A percentile compares a stretch with the other conserved stretches of the same genome.
Conservation (phyloP, 768 basidiomycete genomes). For the Agrocybe praecox region DNA sequence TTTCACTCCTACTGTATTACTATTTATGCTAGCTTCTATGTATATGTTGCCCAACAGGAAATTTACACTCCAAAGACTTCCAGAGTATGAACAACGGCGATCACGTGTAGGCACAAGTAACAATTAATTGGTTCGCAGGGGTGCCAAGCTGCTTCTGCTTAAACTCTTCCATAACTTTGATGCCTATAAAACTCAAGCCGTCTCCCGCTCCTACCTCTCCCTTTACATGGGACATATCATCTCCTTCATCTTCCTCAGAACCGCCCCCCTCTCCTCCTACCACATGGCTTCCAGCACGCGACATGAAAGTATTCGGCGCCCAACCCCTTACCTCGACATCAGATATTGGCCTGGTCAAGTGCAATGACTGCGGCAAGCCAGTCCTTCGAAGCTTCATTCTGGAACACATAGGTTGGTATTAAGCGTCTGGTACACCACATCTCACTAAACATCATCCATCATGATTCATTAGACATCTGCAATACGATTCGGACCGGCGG, state of each 20-base stretch:
- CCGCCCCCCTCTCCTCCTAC: conserved; percentile 74
- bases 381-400: conserved; percentile 72
- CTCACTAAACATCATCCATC: conserved; percentile 3
- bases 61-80: not conserved
- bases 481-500: conserved; percentile 54
- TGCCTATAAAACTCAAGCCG: conserved; percentile 50
- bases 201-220: conserved; percentile 47
- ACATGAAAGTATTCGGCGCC: conserved; percentile 88
- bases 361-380: conserved; percentile 82
- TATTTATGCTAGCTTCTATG: not conserved
- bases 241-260: conserved; percentile 38
- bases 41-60: not conserved
- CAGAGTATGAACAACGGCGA: not conserved
- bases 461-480: conserved; percentile 67
- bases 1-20: not conserved
- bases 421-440: not conserved
- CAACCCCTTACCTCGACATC: conserved; percentile 67
- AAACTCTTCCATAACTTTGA: conserved; percentile 13
- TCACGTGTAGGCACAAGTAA: not conserved
- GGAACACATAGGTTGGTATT: conserved; percentile 69
- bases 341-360: conserved; percentile 68
- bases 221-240: conserved; percentile 63
- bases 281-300: conserved; percentile 80
- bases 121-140: no score
- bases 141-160: not conserved